Base-by-base conservation (phyloP, 2,329 filamentous ascomycete genomes). In the Colletotrichum caudatum region DNA sequence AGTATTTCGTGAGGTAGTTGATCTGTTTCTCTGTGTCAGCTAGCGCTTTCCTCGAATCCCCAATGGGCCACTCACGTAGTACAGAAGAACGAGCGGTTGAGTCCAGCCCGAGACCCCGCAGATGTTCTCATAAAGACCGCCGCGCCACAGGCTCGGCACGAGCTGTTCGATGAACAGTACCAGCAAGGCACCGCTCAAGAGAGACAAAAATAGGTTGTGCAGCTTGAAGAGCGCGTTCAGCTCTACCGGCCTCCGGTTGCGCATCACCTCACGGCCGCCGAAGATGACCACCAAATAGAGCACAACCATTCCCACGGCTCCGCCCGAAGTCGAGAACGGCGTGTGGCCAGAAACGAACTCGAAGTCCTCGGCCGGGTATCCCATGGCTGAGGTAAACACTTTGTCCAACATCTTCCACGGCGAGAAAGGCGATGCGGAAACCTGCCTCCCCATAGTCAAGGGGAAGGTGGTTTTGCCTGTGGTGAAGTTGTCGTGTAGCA, bases 1-100 rank as follows among this genome's bases (percentile, higher is more conserved):
- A 87, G 82, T 95, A 97, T 83, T 97, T 97, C 82, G 93, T 97
- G 63, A 96, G 88, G 85, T 97, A 97, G 85, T 95, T 96, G 79
- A 96, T 86, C 93, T 96, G 78, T 65, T 2, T 5, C 12, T 41
- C 75, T 85, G 77, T 86, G 84, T 78, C 75, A 75, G 61, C 39
- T 11, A 9, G 8, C 1, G 26, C 16, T 14, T 8, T 2, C 11
- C 1, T 50, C 2, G 0, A 12, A 18, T 6, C 18, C 1, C 26
- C 11, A 5, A 33, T 20, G 63, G 60, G 56, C 3, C 12, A 65
- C 93, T 78, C 85, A 96, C 94, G 82, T 97, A 97, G 88, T 97
- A 97, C 74, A 97, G 85, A 74, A 94, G 90, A 71, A 97, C 92
- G 79, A 97, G 83, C 74, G 91, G 91, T 79, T 93, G 90, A 8